Evolutionary conservation across 148 eudicot species (phyloP).

Genomic region (Silene latifolia): DNA sequence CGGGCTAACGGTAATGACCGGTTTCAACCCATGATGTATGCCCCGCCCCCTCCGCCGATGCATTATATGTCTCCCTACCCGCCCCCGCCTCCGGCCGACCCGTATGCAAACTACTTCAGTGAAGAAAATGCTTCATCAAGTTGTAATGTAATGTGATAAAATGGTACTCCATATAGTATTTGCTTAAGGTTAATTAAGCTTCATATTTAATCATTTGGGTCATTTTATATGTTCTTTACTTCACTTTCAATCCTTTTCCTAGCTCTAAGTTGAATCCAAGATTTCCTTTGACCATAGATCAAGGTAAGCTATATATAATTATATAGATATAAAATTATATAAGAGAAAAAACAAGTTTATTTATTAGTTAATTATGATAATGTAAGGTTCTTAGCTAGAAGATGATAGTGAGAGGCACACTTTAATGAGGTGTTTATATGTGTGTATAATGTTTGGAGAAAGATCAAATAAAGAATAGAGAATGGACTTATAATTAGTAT

Average conservation of each 20-base stretch:
- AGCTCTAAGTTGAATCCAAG: conserved; percentile 19
- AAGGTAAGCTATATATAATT: conserved; percentile 6
- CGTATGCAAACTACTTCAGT: conserved; percentile 57
- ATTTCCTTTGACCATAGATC: conserved; percentile 26
- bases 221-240: conserved; percentile 22
- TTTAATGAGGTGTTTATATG: conserved; percentile 25
- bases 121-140: conserved; percentile 82
- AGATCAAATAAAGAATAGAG: conserved; percentile 18
- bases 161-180: background rate
- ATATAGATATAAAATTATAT: conserved; percentile 19
- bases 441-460: conserved; percentile 27
- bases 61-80: conserved; percentile 66
- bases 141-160: conserved; percentile 76
- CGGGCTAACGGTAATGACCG: conserved; percentile 23
- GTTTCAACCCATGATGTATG: conserved; percentile 59
- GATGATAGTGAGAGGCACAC: conserved; percentile 1
- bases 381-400: conserved; percentile 19
- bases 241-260: conserved; percentile 5
- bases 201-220: background rate
- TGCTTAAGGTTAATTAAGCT: conserved; percentile 6
- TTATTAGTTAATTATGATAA: conserved; percentile 28
- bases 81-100: conserved; percentile 67
- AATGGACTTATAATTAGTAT: conserved; percentile 6
- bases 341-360: conserved; percentile 19
- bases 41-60: conserved; percentile 68